A percentile compares a stretch with the other conserved stretches of the same genome.
These are phyloP conservation scores for Heritiera fomes DNA, from an alignment of 345 rosid species.

Conservation along the genomic window DNA sequence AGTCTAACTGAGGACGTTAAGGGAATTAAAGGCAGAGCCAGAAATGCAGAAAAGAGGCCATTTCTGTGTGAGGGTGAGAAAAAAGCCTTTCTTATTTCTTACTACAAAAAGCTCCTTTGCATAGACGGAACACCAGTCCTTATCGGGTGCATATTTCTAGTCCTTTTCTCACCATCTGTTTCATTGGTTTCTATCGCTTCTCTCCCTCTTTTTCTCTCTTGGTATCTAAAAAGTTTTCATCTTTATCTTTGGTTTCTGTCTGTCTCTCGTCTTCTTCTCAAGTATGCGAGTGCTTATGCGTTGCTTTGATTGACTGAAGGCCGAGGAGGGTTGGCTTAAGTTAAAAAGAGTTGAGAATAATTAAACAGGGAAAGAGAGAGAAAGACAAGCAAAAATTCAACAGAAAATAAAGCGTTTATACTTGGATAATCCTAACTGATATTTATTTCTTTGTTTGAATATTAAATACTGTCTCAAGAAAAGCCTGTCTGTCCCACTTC, in stretches of 20 bases:
- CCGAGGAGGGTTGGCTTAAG: neutral
- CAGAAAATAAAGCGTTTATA: conserved; percentile 38
- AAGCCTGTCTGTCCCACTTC: conserved; percentile 1
- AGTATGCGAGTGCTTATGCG: conserved; percentile 5
- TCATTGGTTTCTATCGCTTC: no score
- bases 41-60: conserved; percentile 21
- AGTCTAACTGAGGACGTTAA: conserved; percentile 3
- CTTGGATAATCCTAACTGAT: conserved; percentile 30
- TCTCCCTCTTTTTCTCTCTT: conserved; percentile 20
- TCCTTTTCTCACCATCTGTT: conserved; percentile 19
- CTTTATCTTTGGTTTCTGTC: conserved; percentile 15
- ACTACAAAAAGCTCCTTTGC: conserved; percentile 16
- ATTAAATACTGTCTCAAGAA: neutral
- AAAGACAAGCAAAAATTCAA: conserved; percentile 33
- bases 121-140: conserved; percentile 7
- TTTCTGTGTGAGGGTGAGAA: conserved; percentile 1
- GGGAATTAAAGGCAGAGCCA: conserved; percentile 28
- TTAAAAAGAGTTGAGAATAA: neutral
- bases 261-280: neutral
- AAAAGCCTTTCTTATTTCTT: conserved; percentile 6
- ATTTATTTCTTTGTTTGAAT: conserved; percentile 2
- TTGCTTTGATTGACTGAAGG: conserved; percentile 8
- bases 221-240: conserved; percentile 5
- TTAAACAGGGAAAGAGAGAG: conserved; percentile 12
- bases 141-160: conserved; percentile 30